phyloP scores from a whole-genome alignment of 345 rosid genomes.

The Ailanthus altissimus region DNA sequence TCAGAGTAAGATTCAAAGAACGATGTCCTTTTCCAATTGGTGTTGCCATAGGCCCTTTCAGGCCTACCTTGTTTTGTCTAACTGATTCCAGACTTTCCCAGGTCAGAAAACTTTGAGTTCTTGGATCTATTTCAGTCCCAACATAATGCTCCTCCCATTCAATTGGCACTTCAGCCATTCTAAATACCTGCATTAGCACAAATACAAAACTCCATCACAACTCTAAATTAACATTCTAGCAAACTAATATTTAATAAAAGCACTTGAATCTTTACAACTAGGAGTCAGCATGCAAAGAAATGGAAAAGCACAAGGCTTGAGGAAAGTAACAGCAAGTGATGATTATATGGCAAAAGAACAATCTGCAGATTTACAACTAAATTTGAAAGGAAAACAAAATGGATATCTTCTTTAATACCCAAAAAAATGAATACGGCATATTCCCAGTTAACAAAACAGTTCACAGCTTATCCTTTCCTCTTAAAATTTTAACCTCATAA shows the following conservation, averaged over 20 bases:
- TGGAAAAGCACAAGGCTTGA: background rate
- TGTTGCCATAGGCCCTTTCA: constrained; percentile 99
- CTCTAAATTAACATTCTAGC: constrained; percentile 4
- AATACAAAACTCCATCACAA: background rate
- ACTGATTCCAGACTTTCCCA: constrained; percentile 99
- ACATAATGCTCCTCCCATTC: constrained; percentile 97
- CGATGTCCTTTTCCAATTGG: constrained; percentile 99
- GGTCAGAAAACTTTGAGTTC: constrained; percentile 95
- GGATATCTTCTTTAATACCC: background rate
- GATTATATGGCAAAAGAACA: constrained; percentile 1
- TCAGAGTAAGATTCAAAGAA: constrained; percentile 84
- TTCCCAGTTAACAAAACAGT: background rate
- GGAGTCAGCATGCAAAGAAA: background rate
- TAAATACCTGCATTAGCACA: constrained; percentile 53
- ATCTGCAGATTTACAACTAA: background rate
- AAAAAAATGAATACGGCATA: background rate
- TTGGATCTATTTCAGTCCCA: constrained; percentile 79
- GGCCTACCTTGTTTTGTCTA: constrained; percentile 74
- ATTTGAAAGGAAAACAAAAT: background rate
- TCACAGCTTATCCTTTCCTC: background rate
- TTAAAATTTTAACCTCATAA: background rate
- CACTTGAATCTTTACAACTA: background rate
- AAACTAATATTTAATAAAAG: constrained; percentile 12
- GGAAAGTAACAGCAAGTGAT: too few relatives aligned
- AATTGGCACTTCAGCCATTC: constrained; percentile 84